Percentiles rank a stretch among this genome's conserved stretches.
These are phyloP conservation scores for Dictyostelium firmibasis DNA, from an alignment of 78 protist species.

Conservation along the genomic window DNA sequence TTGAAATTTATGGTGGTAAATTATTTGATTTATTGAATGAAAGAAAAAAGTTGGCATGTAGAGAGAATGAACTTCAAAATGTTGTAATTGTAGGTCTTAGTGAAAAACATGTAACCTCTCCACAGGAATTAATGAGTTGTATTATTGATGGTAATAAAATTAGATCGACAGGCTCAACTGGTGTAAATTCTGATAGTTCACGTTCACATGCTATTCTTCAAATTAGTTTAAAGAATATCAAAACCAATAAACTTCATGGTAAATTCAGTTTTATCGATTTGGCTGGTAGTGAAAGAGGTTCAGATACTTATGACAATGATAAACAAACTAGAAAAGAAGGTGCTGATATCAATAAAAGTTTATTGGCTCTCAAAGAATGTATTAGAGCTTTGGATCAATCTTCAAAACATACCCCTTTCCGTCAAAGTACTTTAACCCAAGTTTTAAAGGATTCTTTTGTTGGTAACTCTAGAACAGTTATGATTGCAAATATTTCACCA, in stretches of 20 bases:
- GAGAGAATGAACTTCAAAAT: slow-evolving; percentile 90
- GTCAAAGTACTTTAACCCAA: slow-evolving; percentile 93
- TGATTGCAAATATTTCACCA: slow-evolving; percentile 96
- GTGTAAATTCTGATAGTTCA: slow-evolving; percentile 93
- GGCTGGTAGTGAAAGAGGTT: slow-evolving; percentile 96
- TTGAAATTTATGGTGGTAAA: slow-evolving; percentile 96
- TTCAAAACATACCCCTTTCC: slow-evolving; percentile 91
- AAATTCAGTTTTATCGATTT: slow-evolving; percentile 94
- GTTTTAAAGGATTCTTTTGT: slow-evolving; percentile 95
- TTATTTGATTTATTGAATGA: slow-evolving; percentile 92
- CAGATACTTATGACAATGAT: slow-evolving; percentile 91
- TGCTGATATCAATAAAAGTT: slow-evolving; percentile 95
- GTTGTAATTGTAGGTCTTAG: slow-evolving; percentile 91
- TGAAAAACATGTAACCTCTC: slow-evolving; percentile 65
- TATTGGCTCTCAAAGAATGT: slow-evolving; percentile 97
- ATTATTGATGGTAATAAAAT: slow-evolving; percentile 81
- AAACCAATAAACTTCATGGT: slow-evolving; percentile 58
- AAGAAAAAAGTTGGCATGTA: slow-evolving; percentile 80
- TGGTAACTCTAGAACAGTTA: slow-evolving; percentile 93
- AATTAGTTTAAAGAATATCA: slow-evolving; percentile 72
- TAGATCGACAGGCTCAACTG: slow-evolving; percentile 91
- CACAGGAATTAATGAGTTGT: slow-evolving; percentile 79
- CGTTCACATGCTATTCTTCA: slow-evolving; percentile 97
- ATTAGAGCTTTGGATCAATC: slow-evolving; percentile 93
- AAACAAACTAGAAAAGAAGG: slow-evolving; percentile 95